Evolutionary conservation across 2,329 filamentous ascomycete species (phyloP).

Genomic region (Xylariaceae sp.): DNA sequence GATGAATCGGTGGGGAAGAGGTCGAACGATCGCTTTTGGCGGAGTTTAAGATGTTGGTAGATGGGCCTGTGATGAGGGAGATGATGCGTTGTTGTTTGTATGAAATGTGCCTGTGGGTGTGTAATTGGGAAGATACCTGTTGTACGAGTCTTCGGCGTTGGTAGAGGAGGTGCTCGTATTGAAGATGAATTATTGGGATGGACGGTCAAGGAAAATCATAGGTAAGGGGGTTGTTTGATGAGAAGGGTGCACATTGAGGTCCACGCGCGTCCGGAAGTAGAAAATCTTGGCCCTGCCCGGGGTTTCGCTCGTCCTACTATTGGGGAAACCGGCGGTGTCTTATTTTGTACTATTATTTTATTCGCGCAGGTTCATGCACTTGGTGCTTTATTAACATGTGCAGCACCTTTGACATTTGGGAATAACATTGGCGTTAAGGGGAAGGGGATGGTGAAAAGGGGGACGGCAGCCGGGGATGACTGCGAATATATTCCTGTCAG

Average conservation of each 20-base stretch:
- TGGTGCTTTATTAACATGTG: neutral
- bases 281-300: too few species aligned
- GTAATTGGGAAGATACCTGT: too few species aligned
- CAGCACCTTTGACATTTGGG: slow-evolving; percentile 10
- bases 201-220: too few species aligned
- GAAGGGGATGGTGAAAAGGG: neutral
- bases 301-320: too few species aligned
- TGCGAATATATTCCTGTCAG: neutral
- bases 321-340: too few species aligned
- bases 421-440: slow-evolving; percentile 9
- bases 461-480: neutral
- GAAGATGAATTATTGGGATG: too few species aligned
- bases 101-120: neutral
- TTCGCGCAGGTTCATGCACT: neutral
- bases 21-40: slow-evolving; percentile 47
- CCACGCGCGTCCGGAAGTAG: too few species aligned
- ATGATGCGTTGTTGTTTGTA: neutral
- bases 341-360: too few species aligned
- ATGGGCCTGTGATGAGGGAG: neutral
- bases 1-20: slow-evolving; percentile 38
- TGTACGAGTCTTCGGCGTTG: too few species aligned
- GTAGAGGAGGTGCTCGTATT: too few species aligned
- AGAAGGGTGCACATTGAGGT: too few species aligned
- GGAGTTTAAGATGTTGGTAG: slow-evolving; percentile 51
- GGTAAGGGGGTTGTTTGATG: too few species aligned